Evolutionary conservation across 768 basidiomycete species (phyloP).

Genomic region (Saitozyma podzolica): DNA sequence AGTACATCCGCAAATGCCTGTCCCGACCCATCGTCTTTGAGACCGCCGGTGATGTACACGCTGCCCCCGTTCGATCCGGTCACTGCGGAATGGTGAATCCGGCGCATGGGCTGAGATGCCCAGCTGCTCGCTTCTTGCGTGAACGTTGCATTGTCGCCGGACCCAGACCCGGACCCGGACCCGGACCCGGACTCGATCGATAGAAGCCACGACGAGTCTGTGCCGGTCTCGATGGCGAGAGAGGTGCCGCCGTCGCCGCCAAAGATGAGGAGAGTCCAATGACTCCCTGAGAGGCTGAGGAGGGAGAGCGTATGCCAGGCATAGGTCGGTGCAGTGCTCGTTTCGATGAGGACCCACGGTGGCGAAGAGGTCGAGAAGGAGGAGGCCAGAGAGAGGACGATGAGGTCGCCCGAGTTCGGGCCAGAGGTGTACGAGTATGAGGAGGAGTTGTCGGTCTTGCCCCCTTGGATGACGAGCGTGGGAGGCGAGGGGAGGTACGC

Average conservation of each 20-base stretch:
- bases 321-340: constrained; percentile 62
- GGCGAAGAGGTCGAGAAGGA: constrained; percentile 65
- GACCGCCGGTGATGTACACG: constrained; percentile 75
- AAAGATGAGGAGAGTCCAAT: constrained; percentile 61
- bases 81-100: constrained; percentile 72
- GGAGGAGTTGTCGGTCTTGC: constrained; percentile 72
- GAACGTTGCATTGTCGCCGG: too few species aligned
- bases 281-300: constrained; percentile 56
- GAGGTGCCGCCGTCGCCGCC: constrained; percentile 71
- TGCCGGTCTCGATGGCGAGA: constrained; percentile 57
- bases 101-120: constrained; percentile 68
- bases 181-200: constrained; percentile 28
- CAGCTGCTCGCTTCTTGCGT: constrained; percentile 58
- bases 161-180: too few species aligned
- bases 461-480: constrained; percentile 72
- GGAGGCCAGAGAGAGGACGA: constrained; percentile 55
- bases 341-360: constrained; percentile 67
- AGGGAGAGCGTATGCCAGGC: constrained; percentile 80
- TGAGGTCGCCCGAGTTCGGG: constrained; percentile 68
- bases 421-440: constrained; percentile 72
- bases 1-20: constrained; percentile 66
- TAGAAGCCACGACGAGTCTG: constrained; percentile 68
- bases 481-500: constrained; percentile 56
- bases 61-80: constrained; percentile 56
- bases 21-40: constrained; percentile 75